Conservation (phyloP, 169 alveolate genomes). For the Cryptosporidium tyzzeri region DNA sequence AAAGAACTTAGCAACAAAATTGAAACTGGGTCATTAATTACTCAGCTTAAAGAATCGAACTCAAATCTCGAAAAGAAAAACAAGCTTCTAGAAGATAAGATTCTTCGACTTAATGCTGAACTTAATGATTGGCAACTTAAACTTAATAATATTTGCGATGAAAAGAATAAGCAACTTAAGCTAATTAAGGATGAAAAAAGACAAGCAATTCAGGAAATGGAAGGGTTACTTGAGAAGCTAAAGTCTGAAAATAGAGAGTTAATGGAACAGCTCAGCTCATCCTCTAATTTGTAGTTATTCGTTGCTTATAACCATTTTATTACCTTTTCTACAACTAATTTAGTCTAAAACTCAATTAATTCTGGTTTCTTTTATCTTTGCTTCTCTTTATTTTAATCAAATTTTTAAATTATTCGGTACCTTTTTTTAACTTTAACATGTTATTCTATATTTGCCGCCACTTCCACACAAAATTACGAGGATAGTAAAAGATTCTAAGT, state of each 20-base stretch:
- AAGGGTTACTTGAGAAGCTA: slow-evolving; percentile 33
- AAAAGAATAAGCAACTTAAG: slow-evolving; percentile 43
- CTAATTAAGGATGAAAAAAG: slow-evolving; percentile 56
- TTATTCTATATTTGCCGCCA: background rate
- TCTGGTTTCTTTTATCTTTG: background rate
- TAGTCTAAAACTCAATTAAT: background rate
- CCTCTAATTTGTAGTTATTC: background rate
- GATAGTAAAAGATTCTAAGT: background rate
- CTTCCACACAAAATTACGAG: slow-evolving; percentile 1
- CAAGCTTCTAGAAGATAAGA: slow-evolving; percentile 18
- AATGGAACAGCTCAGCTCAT: background rate
- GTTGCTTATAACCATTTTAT: background rate
- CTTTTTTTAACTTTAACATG: background rate
- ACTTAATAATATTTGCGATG: slow-evolving; percentile 48
- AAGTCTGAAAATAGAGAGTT: slow-evolving; percentile 40
- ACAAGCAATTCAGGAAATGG: slow-evolving; percentile 48
- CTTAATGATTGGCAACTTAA: slow-evolving; percentile 71
- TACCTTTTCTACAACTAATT: background rate
- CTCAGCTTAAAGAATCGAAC: slow-evolving; percentile 42
- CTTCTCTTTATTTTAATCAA: background rate
- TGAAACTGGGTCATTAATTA: slow-evolving; percentile 56
- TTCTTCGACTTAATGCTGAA: slow-evolving; percentile 54
- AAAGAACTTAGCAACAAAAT: slow-evolving; percentile 56
- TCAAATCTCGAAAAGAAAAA: slow-evolving; percentile 29
- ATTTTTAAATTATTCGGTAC: background rate